These are phyloP conservation scores for Termitomyces heimii DNA, from an alignment of 768 basidiomycete species.

Conservation along the genomic window DNA sequence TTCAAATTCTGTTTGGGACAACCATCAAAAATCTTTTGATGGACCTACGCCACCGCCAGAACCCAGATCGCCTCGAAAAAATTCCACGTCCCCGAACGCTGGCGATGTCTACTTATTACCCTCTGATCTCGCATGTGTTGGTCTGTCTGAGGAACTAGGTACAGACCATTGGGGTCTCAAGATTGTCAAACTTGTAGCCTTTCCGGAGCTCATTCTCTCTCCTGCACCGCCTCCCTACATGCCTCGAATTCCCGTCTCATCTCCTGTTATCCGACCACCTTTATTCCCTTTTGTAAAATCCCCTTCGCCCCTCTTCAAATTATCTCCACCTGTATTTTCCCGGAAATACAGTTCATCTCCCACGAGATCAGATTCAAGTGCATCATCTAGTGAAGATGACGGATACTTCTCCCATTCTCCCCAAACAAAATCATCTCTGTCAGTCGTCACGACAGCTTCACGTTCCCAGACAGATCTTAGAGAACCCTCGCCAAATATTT, in stretches of 20 bases:
- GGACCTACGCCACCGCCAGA: constrained; percentile 1
- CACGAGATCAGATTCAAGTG: constrained; percentile 14
- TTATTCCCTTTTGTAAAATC: background rate
- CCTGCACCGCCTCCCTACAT: constrained; percentile 12
- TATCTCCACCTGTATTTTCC: constrained; percentile 7
- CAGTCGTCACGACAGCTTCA: constrained; percentile 29
- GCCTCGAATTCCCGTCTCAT: constrained; percentile 5
- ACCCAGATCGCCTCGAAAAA: constrained; percentile 18
- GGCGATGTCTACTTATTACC: constrained; percentile 57
- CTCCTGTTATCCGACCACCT: constrained; percentile 3
- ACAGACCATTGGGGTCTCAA: constrained; percentile 73
- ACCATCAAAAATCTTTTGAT: constrained; percentile 1
- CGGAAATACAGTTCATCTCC: constrained; percentile 1
- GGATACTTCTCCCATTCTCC: constrained; percentile 62
- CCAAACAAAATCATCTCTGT: constrained; percentile 26
- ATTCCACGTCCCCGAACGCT: constrained; percentile 49
- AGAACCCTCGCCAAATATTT: constrained; percentile 18
- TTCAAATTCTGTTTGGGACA: constrained; percentile 7
- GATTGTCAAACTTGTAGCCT: constrained; percentile 72
- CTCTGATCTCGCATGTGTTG: constrained; percentile 74
- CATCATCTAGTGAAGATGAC: constrained; percentile 38
- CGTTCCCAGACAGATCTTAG: constrained; percentile 39
- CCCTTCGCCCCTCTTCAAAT: constrained; percentile 7
- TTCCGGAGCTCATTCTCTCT: constrained; percentile 60
- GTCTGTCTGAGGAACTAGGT: constrained; percentile 57